Evolutionary conservation across 2,329 filamentous ascomycete species (phyloP).

Genomic region (Fusarium burgessii): DNA sequence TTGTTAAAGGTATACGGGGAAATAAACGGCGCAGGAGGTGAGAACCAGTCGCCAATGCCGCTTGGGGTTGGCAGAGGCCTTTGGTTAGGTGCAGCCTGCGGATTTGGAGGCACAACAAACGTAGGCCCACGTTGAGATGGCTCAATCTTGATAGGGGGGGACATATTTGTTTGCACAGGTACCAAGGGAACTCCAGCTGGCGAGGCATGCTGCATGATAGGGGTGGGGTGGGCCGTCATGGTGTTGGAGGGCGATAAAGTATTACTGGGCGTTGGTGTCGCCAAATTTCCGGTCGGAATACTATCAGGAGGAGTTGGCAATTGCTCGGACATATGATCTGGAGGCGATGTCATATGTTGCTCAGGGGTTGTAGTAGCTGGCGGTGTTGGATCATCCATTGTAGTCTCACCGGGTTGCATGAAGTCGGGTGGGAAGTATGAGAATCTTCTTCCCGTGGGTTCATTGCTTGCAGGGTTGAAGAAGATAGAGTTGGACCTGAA

Average conservation of each 20-base stretch:
- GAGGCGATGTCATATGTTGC: slow-evolving; percentile 46
- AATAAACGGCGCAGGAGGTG: slow-evolving; percentile 64
- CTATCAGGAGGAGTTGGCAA: slow-evolving; percentile 61
- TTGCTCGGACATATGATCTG: slow-evolving; percentile 50
- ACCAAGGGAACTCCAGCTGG: slow-evolving; percentile 40
- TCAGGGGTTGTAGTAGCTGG: slow-evolving; percentile 49
- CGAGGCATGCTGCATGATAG: slow-evolving; percentile 48
- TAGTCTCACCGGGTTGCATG: slow-evolving; percentile 49
- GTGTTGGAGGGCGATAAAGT: slow-evolving; percentile 55
- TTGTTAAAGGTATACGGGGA: slow-evolving; percentile 63
- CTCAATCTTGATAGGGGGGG: slow-evolving; percentile 48
- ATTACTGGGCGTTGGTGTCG: slow-evolving; percentile 48
- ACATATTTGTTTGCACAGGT: slow-evolving; percentile 48
- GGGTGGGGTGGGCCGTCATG: slow-evolving; percentile 49
- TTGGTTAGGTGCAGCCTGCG: slow-evolving; percentile 55
- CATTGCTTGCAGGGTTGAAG: slow-evolving; percentile 66
- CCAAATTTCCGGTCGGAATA: slow-evolving; percentile 48
- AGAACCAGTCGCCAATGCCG: slow-evolving; percentile 65
- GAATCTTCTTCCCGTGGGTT: slow-evolving; percentile 67
- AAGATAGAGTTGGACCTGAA: slow-evolving; percentile 78
- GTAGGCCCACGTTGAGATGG: slow-evolving; percentile 47
- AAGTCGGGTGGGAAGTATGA: slow-evolving; percentile 74
- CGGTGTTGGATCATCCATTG: slow-evolving; percentile 52
- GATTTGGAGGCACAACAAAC: slow-evolving; percentile 57
- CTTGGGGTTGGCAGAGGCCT: slow-evolving; percentile 57